These are phyloP conservation scores for Pseudisothecium myosuroides DNA, from an alignment of 225 moss, liverwort and hornwort genomes.

Conservation along the genomic window DNA sequence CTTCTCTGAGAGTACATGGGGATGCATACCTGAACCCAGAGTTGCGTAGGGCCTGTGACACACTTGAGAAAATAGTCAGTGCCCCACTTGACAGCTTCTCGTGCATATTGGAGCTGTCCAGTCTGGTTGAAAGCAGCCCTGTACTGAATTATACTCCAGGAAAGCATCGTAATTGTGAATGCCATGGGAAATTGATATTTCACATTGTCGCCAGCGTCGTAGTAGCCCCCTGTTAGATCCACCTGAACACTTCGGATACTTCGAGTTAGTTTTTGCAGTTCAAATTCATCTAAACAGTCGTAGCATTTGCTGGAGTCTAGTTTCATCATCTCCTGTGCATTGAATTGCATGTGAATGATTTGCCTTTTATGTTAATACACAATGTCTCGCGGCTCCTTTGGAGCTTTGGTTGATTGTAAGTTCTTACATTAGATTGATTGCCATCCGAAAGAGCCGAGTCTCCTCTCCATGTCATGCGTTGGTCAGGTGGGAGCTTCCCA, in stretches of 20 bases:
- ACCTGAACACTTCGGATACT: conserved; percentile 21
- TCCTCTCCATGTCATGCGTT: conserved; percentile 36
- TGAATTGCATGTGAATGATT: background rate
- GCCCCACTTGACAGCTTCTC: conserved; percentile 67
- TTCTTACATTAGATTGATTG: conserved; percentile 1
- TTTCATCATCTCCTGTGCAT: background rate
- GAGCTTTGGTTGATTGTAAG: background rate
- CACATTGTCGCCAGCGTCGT: conserved; percentile 87
- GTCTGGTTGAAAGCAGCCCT: conserved; percentile 11
- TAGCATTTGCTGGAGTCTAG: background rate
- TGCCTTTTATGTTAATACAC: background rate
- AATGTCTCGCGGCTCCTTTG: background rate
- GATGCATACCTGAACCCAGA: conserved; percentile 65
- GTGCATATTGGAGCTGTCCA: conserved; percentile 50
- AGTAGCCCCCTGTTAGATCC: conserved; percentile 75
- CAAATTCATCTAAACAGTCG: background rate
- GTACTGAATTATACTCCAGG: conserved; percentile 78
- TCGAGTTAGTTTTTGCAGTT: background rate
- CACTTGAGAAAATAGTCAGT: conserved; percentile 90
- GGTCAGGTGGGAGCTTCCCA: conserved; percentile 20
- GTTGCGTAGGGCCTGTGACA: conserved; percentile 45
- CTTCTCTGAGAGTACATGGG: background rate
- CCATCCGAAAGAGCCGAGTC: conserved; percentile 23
- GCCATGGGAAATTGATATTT: conserved; percentile 95
- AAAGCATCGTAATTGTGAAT: conserved; percentile 78